These are phyloP conservation scores for Phytophthora pseudosyringae DNA, from an alignment of 352 stramenopile genomes.

Conservation along the genomic window DNA sequence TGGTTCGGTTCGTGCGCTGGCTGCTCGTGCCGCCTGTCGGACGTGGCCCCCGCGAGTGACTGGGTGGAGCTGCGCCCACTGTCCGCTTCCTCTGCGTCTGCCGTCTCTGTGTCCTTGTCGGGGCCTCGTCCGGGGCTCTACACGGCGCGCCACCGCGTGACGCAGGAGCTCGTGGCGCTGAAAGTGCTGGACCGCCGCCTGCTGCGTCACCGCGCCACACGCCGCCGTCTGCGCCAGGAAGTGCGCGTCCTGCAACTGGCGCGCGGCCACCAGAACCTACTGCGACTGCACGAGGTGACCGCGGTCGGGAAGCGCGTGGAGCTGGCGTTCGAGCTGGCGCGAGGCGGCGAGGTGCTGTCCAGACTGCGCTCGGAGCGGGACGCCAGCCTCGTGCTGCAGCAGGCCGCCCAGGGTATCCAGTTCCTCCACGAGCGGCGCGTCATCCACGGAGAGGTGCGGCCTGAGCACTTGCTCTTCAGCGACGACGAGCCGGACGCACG, in stretches of 20 bases:
- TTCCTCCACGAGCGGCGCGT: constrained; percentile 64
- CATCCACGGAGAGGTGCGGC: constrained; percentile 72
- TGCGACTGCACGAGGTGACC: constrained; percentile 72
- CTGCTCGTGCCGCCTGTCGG: constrained; percentile 51
- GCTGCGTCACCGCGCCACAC: constrained; percentile 46
- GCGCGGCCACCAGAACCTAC: constrained; percentile 62
- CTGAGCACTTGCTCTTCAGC: constrained; percentile 79
- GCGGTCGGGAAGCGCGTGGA: constrained; percentile 54
- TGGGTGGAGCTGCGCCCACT: constrained; percentile 64
- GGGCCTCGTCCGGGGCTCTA: constrained; percentile 58
- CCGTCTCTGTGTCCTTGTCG: neutral
- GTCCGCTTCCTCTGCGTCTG: constrained; percentile 26
- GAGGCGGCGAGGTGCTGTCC: constrained; percentile 65
- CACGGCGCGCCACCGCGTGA: constrained; percentile 55
- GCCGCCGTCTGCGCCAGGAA: constrained; percentile 75
- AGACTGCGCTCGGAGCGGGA: constrained; percentile 62
- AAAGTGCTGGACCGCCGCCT: constrained; percentile 71
- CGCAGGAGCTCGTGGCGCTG: constrained; percentile 73
- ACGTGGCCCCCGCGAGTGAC: constrained; percentile 40
- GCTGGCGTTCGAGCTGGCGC: constrained; percentile 79
- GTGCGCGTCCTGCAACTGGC: constrained; percentile 59
- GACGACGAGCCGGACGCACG: constrained; percentile 68
- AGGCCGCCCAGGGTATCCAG: constrained; percentile 50
- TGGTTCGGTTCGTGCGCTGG: constrained; percentile 69
- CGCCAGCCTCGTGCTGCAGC: constrained; percentile 55